Evolutionary conservation across 2,329 filamentous ascomycete genomes (phyloP), one percentile per base, ranked within the genome.

Genomic region (Alternaria hordeiaustralica): DNA sequence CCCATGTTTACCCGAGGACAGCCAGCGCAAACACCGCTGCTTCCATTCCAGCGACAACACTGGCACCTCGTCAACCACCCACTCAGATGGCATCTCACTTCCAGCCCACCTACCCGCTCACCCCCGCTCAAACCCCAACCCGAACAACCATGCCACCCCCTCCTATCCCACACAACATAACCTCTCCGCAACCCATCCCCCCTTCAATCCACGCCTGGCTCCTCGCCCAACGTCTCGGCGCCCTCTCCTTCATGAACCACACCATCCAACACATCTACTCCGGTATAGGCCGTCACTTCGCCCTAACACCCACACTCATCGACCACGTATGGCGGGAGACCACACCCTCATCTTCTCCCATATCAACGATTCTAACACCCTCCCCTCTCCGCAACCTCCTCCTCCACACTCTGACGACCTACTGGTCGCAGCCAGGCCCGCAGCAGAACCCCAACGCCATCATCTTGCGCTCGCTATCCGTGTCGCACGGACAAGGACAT

Each of bases 181-280:
- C 21, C 11, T 41, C 36, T 1, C 36, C 36, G 0, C 36, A 41
- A 18, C 15, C 15, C 36, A 55, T 66, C 33, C 62, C 61, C 1
- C 50, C 61, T 12, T 67, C 61, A 5, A 41, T 72, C 18, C 63
- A 51, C 5, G 70, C 71, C n/a, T 71, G 66, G 63, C 44, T 72
- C 1, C 64, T 72, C n/a, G 67, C 61, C 10, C 41, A 63, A 9
- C 60, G 55, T 20, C 62, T 73, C 49, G 30, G 56, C 20, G 54
- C 69, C 3, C 6, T 21, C 0, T 2, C 13, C 3, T 75, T 75
- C 62, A 62, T 67, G 49, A 73, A 73, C 30, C 47, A 68, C 23
- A 55, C 65, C 6, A 66, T 68, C 11, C 6, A 26, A 0, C 64
- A 61, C n/a, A 63, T 73, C 13, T 63, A 66, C 26, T 6, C 30